Conservation (phyloP, 306 rosid genomes). For the Begonia loranthoides region DNA sequence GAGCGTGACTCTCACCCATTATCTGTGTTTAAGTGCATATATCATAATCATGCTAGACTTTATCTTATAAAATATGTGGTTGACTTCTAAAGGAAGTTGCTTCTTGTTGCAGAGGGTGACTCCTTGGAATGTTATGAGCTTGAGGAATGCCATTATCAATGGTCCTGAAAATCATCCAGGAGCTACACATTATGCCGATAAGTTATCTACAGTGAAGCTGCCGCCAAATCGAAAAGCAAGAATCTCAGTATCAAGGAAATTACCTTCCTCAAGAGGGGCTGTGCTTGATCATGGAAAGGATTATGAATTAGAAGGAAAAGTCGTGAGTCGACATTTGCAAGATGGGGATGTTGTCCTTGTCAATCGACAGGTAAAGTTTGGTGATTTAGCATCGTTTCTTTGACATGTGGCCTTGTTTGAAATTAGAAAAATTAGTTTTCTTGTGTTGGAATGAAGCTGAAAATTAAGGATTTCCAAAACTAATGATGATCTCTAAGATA, state of each 20-base stretch:
- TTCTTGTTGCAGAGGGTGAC: constrained; percentile 55
- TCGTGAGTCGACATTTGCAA: constrained; percentile 75
- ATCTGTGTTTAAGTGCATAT: too few species aligned
- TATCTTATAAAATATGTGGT: constrained; percentile 8
- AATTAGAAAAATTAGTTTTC: too few species aligned
- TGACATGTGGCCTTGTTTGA: constrained; percentile 1
- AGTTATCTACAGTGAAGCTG: constrained; percentile 33
- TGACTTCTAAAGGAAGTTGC: constrained; percentile 10
- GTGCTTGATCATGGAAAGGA: constrained; percentile 43
- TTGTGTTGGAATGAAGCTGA: too few species aligned
- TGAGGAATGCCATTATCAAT: constrained; percentile 58
- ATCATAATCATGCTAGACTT: too few species aligned
- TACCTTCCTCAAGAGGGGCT: constrained; percentile 69
- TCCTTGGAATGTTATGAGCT: constrained; percentile 61
- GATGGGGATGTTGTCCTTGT: constrained; percentile 96
- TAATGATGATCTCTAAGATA: too few species aligned
- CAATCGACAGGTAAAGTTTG: constrained; percentile 65
- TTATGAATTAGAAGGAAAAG: constrained; percentile 61
- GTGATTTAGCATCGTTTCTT: constrained; percentile 6
- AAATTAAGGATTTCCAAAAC: too few species aligned
- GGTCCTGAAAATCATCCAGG: constrained; percentile 88
- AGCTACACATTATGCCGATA: constrained; percentile 71
- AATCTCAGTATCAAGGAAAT: constrained; percentile 40
- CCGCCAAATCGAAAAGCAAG: constrained; percentile 25
- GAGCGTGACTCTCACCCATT: too few species aligned